Base-by-base conservation (phyloP, 495 filamentous ascomycete species). In the Penicillium canariense region DNA sequence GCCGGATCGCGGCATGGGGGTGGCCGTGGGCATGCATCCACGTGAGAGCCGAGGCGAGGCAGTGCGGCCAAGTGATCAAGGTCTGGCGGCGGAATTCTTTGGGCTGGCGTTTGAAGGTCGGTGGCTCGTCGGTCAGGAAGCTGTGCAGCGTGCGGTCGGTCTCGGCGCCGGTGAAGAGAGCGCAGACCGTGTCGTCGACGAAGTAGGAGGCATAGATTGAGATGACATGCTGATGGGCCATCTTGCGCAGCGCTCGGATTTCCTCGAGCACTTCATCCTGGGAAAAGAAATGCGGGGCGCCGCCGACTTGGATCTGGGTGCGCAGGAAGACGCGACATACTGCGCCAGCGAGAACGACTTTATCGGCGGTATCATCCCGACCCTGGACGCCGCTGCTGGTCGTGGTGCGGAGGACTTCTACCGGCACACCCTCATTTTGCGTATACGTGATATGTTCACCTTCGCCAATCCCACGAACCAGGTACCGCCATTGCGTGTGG, bases 21-120 rank as follows among this genome's bases (percentile, higher is more conserved):
- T 89, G 79, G 12, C 86, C 87, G 52, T 80, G 80, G 26, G 79
- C 79, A 69, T 96, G 91, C 2, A 96, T 77, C 67, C 83, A 90
- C 39, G 86, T 84, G 20, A 96, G 64, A 9, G 87, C 88, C 56
- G 91, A 87, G 0, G 83, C 78, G 2, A 97, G 79, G 64, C 93
- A 96, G 68, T 91, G 90, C 35, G 93, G 83, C 92, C 93, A 96
- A 58, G 87, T 85, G 61, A 96, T 76, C 14, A 96, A 68, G 3
- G 86, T 76, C 27, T 77, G 70, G 26, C 87, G 81, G 25, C 89
- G 83, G n/a, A 82, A 79, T 50, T 83, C 75, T 65, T 95, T 96
- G 2, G 84, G 65, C 2, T 96, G 72, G 3, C 79, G 79, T 63
- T 92, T 91, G 72, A 91, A 83, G 5, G 72, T 71, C 38, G 76